Base-by-base conservation (phyloP, 441 rosid genomes). In the Viola pubescens region DNA sequence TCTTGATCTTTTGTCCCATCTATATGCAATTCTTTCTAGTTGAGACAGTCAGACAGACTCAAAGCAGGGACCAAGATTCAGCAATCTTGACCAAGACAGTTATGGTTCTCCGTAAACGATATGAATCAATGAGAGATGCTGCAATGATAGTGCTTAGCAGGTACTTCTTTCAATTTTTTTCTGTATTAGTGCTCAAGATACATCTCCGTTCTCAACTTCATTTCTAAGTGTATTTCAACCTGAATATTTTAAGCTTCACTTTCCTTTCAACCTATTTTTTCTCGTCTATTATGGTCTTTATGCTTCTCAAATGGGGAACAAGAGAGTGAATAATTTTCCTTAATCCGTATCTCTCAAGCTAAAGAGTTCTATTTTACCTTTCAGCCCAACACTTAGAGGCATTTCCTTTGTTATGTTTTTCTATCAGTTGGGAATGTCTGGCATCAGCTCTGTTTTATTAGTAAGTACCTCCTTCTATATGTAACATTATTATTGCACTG, bases 391-490 rank as follows among this genome's bases (percentile, higher is more conserved):
- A 16, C 84, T 82, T 0, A 53, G 75, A 50, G 77, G 78, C 54
- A 78, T 82, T 70, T 74, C 87, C 11, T 52, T 72, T 12, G 74
- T 82, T 74, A 74, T 77, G 47, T 82, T 82, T 71, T 82, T 82
- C 71, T 82, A 79, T 55, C 73, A 79, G 66, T 50, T 82, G 63
- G 87, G 87, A 72, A 82, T 78, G 87, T 74, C 84, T 0, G 84
- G 84, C 48, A 77, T 82, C 67, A 66, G 26, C 16, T 34, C 72
- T 19, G 80, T 82, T 48, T 62, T 82, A 54, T 52, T 82, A 39
- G 87, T 78, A 70, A 68, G 79, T 59, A 56, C 38, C 38, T 48
- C 44, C 12, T 41, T 41, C 6, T 12, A 54, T 40, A 26, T 26
- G 34, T 26, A 26, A 26, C 34, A 26, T 26, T 26, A 26, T 26